phyloP scores from a whole-genome alignment of 106 monocot genomes.

The Dendrobium nobile region DNA sequence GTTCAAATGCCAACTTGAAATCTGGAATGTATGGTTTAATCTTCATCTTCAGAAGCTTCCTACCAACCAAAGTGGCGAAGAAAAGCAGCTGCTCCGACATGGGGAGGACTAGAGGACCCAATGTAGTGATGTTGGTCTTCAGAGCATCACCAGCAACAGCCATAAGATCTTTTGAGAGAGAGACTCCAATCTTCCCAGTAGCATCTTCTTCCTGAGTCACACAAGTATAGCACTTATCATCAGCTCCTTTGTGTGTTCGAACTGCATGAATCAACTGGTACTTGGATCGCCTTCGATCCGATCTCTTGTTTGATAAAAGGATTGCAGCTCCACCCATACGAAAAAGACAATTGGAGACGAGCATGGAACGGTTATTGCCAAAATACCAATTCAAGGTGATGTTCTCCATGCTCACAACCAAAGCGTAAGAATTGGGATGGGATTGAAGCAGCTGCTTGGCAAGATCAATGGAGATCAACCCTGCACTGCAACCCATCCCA shows the following conservation, averaged over 20 bases:
- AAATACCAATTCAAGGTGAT: slow-evolving; percentile 18
- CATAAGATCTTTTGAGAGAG: slow-evolving; percentile 13
- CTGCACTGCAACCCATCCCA: slow-evolving; percentile 17
- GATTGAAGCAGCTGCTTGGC: slow-evolving; percentile 14
- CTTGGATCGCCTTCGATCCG: slow-evolving; percentile 10
- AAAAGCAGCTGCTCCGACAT: slow-evolving; percentile 19
- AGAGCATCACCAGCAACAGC: slow-evolving; percentile 15
- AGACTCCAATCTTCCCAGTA: slow-evolving; percentile 15
- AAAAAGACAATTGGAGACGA: slow-evolving; percentile 16
- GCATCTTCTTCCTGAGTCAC: slow-evolving; percentile 13
- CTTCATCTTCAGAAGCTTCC: slow-evolving; percentile 16
- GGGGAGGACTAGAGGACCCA: slow-evolving; percentile 16
- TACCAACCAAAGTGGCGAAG: slow-evolving; percentile 17
- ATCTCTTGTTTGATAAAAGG: slow-evolving; percentile 13
- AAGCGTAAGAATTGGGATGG: slow-evolving; percentile 13
- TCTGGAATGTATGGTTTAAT: slow-evolving; percentile 16
- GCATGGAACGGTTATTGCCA: slow-evolving; percentile 13
- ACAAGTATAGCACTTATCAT: slow-evolving; percentile 14
- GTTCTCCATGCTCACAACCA: slow-evolving; percentile 21
- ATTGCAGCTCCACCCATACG: slow-evolving; percentile 17
- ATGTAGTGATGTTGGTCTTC: slow-evolving; percentile 16
- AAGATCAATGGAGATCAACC: slow-evolving; percentile 19
- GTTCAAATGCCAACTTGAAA: slow-evolving; percentile 19
- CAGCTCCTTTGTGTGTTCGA: slow-evolving; percentile 10
- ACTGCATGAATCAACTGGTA: slow-evolving; percentile 15